Evolutionary conservation across 192 early-diverging fungal genomes (phyloP), one percentile per base, ranked within the genome.

Genomic region (Backusella parvicylindrica): DNA sequence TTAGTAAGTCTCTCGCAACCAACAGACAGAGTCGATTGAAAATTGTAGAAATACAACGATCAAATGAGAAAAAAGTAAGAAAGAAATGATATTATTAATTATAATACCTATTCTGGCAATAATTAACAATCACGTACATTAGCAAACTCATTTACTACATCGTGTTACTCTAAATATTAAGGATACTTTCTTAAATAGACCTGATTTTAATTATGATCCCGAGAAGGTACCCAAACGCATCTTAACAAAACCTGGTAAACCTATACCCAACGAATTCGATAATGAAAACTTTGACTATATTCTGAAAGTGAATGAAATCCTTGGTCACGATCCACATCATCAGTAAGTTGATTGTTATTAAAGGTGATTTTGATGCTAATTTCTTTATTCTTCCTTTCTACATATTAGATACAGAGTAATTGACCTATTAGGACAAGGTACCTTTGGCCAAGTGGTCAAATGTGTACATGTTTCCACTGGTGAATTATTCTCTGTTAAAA

Each of bases 371-470:
- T 5, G 30, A 18, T 66, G 6, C 0, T 66, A 9, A 30, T 36
- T 0, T 35, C 7, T 56, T 53, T 53, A 3, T 53, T 53, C 11
- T 15, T 28, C 31, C 28, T 32, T 15, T 63, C 28, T 1, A 43
- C 18, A 1, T 23, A 31, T 50, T 72, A 94, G 92, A 73, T 99
- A 95, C 83, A 80, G 92, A 47, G 97, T 99, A 68, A 76, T 96
- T 72, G 97, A 98, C 81, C 86, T 96, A 41, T 84, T 99, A 7
- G 98, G 98, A 8, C 92, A 94, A 83, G 98, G 98, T 53, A 98
- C 98, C 5, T 99, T 98, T 89, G 98, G 98, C 5, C 98, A 99
- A 82, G 98, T 99, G 6, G 97, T 96, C 43, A 97, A 96, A 80
- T 98, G 97, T 78, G 89, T 92, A 66, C 94, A 96, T 71, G 80